These are phyloP conservation scores for Acanthamoeba culbertsoni DNA, from an alignment of 208 protist genomes.

Conservation along the genomic window DNA sequence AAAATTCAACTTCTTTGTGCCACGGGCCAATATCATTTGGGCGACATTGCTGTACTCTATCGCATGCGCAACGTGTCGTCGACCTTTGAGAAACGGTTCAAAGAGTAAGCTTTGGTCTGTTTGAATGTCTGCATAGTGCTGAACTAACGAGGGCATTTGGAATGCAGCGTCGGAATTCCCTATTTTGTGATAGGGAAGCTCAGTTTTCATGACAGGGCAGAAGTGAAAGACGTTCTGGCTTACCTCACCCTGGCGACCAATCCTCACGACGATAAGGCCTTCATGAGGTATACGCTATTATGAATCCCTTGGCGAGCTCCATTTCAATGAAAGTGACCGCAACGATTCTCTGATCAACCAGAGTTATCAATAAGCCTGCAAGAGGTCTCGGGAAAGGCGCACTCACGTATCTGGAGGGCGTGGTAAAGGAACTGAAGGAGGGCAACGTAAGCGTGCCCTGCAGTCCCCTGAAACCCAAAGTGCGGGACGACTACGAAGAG, in stretches of 20 bases:
- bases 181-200: neutral
- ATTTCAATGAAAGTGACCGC: neutral
- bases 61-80: neutral
- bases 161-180: neutral
- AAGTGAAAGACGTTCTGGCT: neutral
- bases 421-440: neutral
- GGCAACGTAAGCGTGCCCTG: neutral
- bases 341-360: neutral
- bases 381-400: neutral
- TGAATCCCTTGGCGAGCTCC: neutral
- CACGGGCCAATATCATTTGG: neutral
- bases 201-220: neutral
- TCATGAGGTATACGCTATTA: neutral
- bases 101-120: neutral
- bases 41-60: neutral
- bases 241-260: neutral
- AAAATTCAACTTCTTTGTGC: neutral
- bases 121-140: neutral
- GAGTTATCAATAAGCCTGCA: neutral
- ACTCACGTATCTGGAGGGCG: neutral
- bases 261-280: neutral
- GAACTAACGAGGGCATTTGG: neutral
- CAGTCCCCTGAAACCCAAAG: neutral
- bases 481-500: neutral
- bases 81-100: neutral